Evolutionary conservation across 2,329 filamentous ascomycete species (phyloP).

Genomic region (Acrocalymma vagum): DNA sequence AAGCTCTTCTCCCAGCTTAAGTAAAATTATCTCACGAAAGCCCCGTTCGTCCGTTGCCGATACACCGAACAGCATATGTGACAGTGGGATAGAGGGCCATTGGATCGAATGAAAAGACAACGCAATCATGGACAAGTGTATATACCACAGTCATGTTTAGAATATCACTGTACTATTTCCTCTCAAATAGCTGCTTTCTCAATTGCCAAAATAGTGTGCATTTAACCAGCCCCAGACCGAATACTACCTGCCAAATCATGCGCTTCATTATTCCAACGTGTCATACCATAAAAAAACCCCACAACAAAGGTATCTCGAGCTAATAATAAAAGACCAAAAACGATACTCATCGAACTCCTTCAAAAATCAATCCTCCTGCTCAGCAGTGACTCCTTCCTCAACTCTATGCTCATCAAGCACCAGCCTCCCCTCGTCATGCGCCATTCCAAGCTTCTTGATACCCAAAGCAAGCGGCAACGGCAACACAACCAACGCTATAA

Average conservation of each 20-base stretch:
- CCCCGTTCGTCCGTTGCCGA: slow-evolving; percentile 20
- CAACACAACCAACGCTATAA: slow-evolving; percentile 70
- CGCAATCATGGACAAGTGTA: slow-evolving; percentile 42
- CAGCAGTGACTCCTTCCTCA: slow-evolving; percentile 15
- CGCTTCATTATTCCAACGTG: too few relatives aligned
- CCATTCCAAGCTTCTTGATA: slow-evolving; percentile 66
- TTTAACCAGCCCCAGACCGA: too few relatives aligned
- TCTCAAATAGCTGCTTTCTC: too few relatives aligned
- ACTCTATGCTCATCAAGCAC: slow-evolving; percentile 42
- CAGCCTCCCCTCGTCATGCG: slow-evolving; percentile 37
- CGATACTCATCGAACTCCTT: slow-evolving; percentile 24
- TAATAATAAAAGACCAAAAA: too few relatives aligned
- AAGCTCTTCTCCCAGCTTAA: slow-evolving; percentile 95
- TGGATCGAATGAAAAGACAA: slow-evolving; percentile 31
- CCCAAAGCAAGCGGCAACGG: slow-evolving; percentile 76
- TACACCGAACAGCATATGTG: slow-evolving; percentile 17
- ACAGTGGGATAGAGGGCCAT: slow-evolving; percentile 22
- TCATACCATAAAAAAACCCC: too few relatives aligned
- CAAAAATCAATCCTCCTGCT: slow-evolving; percentile 30
- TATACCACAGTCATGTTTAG: slow-evolving; percentile 47
- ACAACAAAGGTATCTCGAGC: too few relatives aligned
- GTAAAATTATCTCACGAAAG: slow-evolving; percentile 61
- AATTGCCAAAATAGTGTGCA: too few relatives aligned
- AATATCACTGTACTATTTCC: slow-evolving; percentile 47
- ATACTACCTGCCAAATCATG: too few relatives aligned